These are phyloP conservation scores for Clavispora santaluciae DNA, from an alignment of 805 yeast species.

Conservation along the genomic window DNA sequence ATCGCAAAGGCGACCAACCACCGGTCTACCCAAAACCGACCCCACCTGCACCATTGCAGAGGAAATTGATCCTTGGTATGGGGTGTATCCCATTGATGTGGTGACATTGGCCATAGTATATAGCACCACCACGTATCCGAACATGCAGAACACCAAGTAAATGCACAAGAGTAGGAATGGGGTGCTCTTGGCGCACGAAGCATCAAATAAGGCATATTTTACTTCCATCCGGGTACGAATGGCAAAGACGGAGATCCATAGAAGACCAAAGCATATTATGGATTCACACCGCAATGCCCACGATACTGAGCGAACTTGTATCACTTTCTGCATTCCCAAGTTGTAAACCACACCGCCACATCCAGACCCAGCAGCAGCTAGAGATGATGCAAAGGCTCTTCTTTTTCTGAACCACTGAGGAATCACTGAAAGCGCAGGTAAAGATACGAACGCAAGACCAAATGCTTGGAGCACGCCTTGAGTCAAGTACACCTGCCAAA, in stretches of 20 bases:
- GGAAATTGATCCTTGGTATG: conserved; percentile 52
- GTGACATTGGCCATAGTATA: conserved; percentile 60
- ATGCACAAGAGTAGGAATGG: conserved; percentile 40
- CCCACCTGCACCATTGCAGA: conserved; percentile 61
- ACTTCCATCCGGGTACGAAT: conserved; percentile 16
- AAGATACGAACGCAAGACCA: conserved; percentile 50
- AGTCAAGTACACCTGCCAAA: conserved; percentile 65
- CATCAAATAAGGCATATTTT: conserved; percentile 36
- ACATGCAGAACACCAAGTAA: conserved; percentile 44
- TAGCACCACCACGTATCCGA: conserved; percentile 58
- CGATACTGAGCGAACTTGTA: conserved; percentile 30
- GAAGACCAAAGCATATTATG: conserved; percentile 13
- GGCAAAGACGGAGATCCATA: conserved; percentile 11
- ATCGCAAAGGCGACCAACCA: conserved; percentile 49
- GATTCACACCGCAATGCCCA: conserved; percentile 50
- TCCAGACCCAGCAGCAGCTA: conserved; percentile 46
- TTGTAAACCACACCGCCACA: conserved; percentile 50
- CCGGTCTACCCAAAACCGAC: conserved; percentile 51
- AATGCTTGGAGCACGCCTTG: conserved; percentile 64
- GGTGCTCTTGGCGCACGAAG: conserved; percentile 28
- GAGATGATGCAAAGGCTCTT: conserved; percentile 52
- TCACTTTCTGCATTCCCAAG: conserved; percentile 36
- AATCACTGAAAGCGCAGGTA: conserved; percentile 54
- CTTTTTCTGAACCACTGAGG: conserved; percentile 70
- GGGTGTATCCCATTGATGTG: conserved; percentile 52